Base-by-base conservation (phyloP, 305 asterid species). In the Coffea humblotiana region DNA sequence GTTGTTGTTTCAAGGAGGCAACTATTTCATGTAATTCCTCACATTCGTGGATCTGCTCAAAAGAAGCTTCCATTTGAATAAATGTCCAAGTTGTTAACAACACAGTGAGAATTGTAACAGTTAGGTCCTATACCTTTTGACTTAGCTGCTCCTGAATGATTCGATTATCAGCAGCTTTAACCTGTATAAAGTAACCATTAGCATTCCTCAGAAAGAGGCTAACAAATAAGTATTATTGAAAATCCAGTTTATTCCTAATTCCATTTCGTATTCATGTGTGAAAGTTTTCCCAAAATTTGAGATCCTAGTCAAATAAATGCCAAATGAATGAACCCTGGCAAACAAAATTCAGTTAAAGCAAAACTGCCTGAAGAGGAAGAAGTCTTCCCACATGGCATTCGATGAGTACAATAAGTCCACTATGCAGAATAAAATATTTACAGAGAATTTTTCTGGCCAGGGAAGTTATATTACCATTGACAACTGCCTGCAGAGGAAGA, bases 121-220 rank as follows among this genome's bases (percentile, higher is more conserved):
- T 75, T 58, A 77, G 79, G 76, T 77, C 66, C 64, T 74, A 45
- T 81, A 96, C 99, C 98, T 94, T 96, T 87, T 94, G 90, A 89
- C 86, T 90, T 81, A 96, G 91, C 88, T 96, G 98, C 81, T 96
- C 99, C 84, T 94, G 98, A 88, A 96, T 92, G 76, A 96, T 83
- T 77, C 98, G 87, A 84, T 94, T 94, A 83, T 96, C 99, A 35
- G 98, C 99, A 87, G 88, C 85, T 91, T 91, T 94, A 81, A 96
- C 99, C 99, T 96, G 88, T 80, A 82, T 90, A 85, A 27, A 82
- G 76, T 72, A 84, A 79, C 75, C 74, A 71, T 70, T 73, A 75
- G 73, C 71, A 63, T n/a, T 68, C n/a, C 66, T 29, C 4, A 29
- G 35, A 78, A 45, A 40, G 25, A 51, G 75, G 68, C 40, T 21